These are phyloP conservation scores for Sporothrix globosa DNA, from an alignment of 2,329 filamentous ascomycete genomes.

Conservation along the genomic window DNA sequence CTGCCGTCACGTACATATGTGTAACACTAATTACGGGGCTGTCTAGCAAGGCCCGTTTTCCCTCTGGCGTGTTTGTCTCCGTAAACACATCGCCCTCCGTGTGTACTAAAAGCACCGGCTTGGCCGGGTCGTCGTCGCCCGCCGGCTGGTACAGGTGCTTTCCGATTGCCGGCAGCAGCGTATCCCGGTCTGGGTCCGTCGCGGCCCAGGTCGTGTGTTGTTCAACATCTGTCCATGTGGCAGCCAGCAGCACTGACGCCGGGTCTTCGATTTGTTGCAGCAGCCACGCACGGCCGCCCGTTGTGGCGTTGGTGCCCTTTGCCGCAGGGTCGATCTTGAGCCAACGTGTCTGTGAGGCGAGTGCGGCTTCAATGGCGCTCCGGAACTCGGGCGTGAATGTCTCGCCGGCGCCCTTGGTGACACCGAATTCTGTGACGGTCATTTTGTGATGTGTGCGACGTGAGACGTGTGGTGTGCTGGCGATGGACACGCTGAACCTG, in stretches of 20 bases:
- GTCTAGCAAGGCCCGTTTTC: constrained; percentile 37
- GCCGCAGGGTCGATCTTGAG: constrained; percentile 24
- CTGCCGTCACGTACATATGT: constrained; percentile 42
- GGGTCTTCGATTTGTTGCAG: constrained; percentile 46
- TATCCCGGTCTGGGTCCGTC: constrained; percentile 9
- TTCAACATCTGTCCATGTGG: constrained; percentile 50
- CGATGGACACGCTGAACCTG: not conserved
- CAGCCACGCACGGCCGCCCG: constrained; percentile 43
- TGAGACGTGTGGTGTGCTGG: not conserved
- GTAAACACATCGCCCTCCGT: constrained; percentile 43
- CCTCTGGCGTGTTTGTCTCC: not conserved
- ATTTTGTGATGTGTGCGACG: constrained; percentile 36
- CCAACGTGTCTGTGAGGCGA: constrained; percentile 49
- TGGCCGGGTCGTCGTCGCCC: constrained; percentile 28
- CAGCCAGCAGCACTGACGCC: constrained; percentile 48
- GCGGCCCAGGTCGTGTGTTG: constrained; percentile 48
- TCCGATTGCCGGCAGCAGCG: constrained; percentile 19
- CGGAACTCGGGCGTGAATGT: constrained; percentile 43
- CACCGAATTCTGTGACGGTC: constrained; percentile 49
- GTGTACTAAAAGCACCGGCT: constrained; percentile 49
- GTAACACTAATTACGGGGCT: constrained; percentile 47
- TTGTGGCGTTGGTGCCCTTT: constrained; percentile 38
- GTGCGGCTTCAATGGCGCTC: constrained; percentile 42
- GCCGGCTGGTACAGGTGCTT: constrained; percentile 15
- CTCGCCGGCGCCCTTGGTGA: constrained; percentile 43